phyloP scores from a whole-genome alignment of 2,329 filamentous ascomycete species.

The Colletotrichum horii region DNA sequence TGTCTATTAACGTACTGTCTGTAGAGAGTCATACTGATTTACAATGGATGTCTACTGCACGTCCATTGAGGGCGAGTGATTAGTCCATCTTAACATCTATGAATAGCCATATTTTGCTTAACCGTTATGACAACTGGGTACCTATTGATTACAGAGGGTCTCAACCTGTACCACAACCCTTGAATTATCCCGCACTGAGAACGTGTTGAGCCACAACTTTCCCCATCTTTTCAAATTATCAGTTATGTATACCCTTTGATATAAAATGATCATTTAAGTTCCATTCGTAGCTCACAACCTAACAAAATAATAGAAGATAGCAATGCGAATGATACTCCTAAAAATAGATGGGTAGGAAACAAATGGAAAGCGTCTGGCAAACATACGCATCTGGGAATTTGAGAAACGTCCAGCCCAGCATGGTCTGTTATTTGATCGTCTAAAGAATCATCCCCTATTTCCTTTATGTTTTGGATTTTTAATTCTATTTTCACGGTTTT shows the following conservation, averaged over 20 bases:
- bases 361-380: not conserved
- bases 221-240: not conserved
- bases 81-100: not conserved
- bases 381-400: not conserved
- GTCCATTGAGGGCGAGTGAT: not conserved
- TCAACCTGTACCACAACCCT: not conserved
- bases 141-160: not conserved
- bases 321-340: not conserved
- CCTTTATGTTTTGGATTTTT: not conserved
- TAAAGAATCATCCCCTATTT: not conserved
- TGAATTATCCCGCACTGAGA: not conserved
- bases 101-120: not conserved
- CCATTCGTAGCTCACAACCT: not conserved
- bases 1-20: not conserved
- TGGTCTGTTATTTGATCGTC: not conserved
- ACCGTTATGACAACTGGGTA: rapidly evolving
- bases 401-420: not conserved
- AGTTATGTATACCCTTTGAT: not conserved
- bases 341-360: not conserved
- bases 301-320: not conserved
- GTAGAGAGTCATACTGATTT: no score
- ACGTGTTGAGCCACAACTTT: not conserved
- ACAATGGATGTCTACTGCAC: no score
- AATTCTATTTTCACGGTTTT: not conserved
- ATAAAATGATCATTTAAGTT: not conserved